These are phyloP conservation scores for Fistulifera pelliculosa DNA, from an alignment of 108 stramenopile genomes.

Conservation along the genomic window DNA sequence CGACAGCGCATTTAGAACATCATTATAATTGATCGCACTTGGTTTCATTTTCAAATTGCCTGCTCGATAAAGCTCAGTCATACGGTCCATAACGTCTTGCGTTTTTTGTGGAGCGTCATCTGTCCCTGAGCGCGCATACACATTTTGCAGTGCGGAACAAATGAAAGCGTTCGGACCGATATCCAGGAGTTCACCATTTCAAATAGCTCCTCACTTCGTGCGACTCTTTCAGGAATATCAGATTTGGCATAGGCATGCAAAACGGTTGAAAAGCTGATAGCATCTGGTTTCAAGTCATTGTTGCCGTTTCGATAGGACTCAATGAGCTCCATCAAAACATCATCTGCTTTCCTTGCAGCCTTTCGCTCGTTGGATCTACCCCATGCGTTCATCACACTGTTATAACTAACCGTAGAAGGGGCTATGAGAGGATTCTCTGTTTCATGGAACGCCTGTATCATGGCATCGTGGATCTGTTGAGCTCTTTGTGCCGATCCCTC, in stretches of 20 bases:
- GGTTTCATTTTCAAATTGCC: conserved; percentile 57
- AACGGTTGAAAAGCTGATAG: conserved; percentile 53
- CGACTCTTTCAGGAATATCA: conserved; percentile 5
- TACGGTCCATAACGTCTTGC: conserved; percentile 19
- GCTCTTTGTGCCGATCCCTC: conserved; percentile 50
- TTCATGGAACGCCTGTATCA: conserved; percentile 28
- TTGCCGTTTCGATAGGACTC: conserved; percentile 27
- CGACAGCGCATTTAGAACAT: conserved; percentile 25
- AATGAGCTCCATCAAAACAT: conserved; percentile 48
- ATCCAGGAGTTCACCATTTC: conserved; percentile 26
- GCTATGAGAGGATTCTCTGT: conserved; percentile 34
- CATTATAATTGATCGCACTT: conserved; percentile 51
- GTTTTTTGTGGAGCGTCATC: conserved; percentile 4
- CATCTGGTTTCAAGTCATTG: conserved; percentile 45
- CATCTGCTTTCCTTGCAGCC: conserved; percentile 40
- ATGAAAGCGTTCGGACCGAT: conserved; percentile 38
- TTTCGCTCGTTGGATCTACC: conserved; percentile 34
- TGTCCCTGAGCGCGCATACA: not conserved
- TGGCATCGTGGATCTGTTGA: conserved; percentile 43
- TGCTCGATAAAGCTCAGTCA: conserved; percentile 34
- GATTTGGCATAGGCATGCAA: conserved; percentile 48
- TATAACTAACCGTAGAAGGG: conserved; percentile 47
- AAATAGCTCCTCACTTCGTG: conserved; percentile 21
- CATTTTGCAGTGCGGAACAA: conserved; percentile 61
- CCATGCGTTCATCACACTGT: conserved; percentile 64